These are phyloP conservation scores for Termitomyces sp. DNA, from an alignment of 768 basidiomycete genomes.

Conservation along the genomic window DNA sequence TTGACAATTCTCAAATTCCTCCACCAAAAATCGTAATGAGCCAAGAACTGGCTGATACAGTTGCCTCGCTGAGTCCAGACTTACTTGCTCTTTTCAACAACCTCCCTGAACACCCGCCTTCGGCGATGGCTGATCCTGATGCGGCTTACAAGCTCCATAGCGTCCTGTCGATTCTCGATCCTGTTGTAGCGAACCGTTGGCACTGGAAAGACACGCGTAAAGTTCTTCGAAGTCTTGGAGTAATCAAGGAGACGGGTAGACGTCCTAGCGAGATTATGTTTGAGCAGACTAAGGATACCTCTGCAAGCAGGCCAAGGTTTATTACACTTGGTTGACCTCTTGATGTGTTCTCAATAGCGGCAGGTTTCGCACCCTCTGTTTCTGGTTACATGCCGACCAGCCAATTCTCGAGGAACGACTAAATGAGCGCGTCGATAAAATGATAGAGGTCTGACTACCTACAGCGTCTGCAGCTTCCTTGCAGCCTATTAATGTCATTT, in stretches of 20 bases:
- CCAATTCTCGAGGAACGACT: constrained; percentile 62
- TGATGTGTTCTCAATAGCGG: not conserved
- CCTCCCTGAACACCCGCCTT: constrained; percentile 59
- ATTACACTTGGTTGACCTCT: constrained; percentile 5
- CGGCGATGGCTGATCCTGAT: constrained; percentile 51
- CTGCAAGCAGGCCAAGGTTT: constrained; percentile 49
- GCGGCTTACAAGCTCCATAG: constrained; percentile 61
- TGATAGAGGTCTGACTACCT: constrained; percentile 68
- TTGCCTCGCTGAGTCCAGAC: constrained; percentile 43
- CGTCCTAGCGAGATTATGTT: constrained; percentile 64
- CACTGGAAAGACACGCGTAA: constrained; percentile 96
- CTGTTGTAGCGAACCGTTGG: constrained; percentile 75
- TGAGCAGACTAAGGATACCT: constrained; percentile 49
- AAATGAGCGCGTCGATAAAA: constrained; percentile 79
- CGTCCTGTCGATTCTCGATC: constrained; percentile 69
- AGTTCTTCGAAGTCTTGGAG: constrained; percentile 72
- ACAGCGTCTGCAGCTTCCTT: not conserved
- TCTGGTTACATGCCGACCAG: constrained; percentile 86
- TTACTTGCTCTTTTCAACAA: constrained; percentile 47
- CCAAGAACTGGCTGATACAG: constrained; percentile 33
- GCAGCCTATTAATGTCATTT: not conserved
- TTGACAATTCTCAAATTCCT: constrained; percentile 21
- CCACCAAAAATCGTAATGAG: not conserved
- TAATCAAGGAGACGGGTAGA: constrained; percentile 69
- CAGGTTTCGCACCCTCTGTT: constrained; percentile 82